Percentiles rank a stretch among this genome's conserved stretches.
Evolutionary conservation across 495 filamentous ascomycete genomes (phyloP).

Genomic region (Daldinia concentrica): DNA sequence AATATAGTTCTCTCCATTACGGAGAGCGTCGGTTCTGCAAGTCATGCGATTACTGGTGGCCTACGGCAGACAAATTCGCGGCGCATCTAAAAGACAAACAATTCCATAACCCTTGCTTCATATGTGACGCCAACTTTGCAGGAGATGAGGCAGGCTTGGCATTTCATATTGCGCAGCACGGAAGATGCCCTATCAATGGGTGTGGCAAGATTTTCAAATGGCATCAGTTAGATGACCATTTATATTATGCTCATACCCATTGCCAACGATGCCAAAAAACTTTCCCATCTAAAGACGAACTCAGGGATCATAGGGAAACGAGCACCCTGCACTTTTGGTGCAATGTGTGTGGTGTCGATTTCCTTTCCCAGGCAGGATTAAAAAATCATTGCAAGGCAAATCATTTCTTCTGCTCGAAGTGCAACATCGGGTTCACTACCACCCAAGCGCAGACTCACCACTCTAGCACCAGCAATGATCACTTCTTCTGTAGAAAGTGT

Average conservation of each 20-base stretch:
- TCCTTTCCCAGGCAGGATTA: not conserved
- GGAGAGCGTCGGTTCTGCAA: too few relatives aligned
- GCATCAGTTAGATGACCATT: slow-evolving; percentile 1
- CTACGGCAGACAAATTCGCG: too few relatives aligned
- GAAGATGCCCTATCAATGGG: not conserved
- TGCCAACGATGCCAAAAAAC: slow-evolving; percentile 9
- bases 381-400: not conserved
- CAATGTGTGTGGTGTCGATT: slow-evolving; percentile 27
- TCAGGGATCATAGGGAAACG: not conserved
- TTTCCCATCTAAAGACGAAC: not conserved
- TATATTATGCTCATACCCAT: not conserved
- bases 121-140: not conserved
- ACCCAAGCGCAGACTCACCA: not conserved
- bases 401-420: slow-evolving; percentile 13
- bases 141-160: not conserved
- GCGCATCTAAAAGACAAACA: too few relatives aligned
- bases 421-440: slow-evolving; percentile 4
- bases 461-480: not conserved
- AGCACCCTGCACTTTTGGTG: slow-evolving; percentile 18
- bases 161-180: not conserved
- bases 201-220: slow-evolving; percentile 3
- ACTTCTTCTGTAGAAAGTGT: slow-evolving; percentile 16
- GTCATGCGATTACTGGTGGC: too few relatives aligned
- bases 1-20: too few relatives aligned
- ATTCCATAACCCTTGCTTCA: not conserved